Evolutionary conservation across 495 filamentous ascomycete species (phyloP), one percentile per base, ranked within the genome.

Genomic region (Hypomontagnella submonticulosa): DNA sequence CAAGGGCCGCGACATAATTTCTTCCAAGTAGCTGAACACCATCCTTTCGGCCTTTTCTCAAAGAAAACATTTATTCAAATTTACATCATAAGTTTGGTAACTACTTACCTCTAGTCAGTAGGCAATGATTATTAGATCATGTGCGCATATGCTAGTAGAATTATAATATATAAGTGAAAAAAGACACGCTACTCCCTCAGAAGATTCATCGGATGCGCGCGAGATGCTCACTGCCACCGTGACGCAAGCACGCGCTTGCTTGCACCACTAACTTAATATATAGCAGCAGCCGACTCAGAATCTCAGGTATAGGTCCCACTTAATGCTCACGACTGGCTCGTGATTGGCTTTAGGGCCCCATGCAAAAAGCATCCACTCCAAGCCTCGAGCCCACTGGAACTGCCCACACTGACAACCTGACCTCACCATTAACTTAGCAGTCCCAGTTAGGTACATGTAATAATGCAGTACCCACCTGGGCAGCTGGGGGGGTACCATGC

Each of bases 371-470:
- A 50, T 43, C 51, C 51, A 63, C 60, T 41, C 30, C 15, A 52
- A 32, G 37, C 38, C 18, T 47, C 20, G 46, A 44, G 38, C 37
- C 46, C 37, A 15, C 27, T 57, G 48, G n/a, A 46, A 57, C 11
- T 52, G 40, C 27, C 50, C 23, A 20, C 15, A 49, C 27, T 36
- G 36, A 42, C 41, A 41, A 53, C 61, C 55, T 59, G 56, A 66
- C 63, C 63, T 66, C 63, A 56, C 63, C 51, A 61, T 53, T 48
- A 54, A 44, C 23, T 19, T 55, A 51, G 6, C 19, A 40, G 18
- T 57, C 38, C 56, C 27, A 56, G 41, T 61, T 55, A 40, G 49
- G 55, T 58, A 53, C 36, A 43, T 61, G 47, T 53, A 52, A 16
- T 11, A 34, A 6, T 5, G 33, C 19, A 32, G 5, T 19, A 43